These are phyloP conservation scores for Blastobotrys apis DNA, from an alignment of 1,139 yeast species.

Conservation along the genomic window DNA sequence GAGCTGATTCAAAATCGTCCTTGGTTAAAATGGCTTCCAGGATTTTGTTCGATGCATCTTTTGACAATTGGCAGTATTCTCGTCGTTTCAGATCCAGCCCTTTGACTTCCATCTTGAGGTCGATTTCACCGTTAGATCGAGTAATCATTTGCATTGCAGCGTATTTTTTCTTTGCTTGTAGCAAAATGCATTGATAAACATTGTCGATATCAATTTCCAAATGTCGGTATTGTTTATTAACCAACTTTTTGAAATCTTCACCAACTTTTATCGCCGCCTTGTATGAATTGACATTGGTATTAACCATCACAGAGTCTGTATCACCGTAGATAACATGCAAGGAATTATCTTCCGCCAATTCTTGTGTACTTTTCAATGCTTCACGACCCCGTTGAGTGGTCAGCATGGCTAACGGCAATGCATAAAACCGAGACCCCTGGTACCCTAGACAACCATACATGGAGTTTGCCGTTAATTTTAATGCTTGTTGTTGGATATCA, in stretches of 20 bases:
- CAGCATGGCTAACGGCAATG: constrained; percentile 92
- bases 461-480: constrained; percentile 95
- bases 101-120: constrained; percentile 73
- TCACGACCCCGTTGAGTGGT: constrained; percentile 96
- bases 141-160: constrained; percentile 73
- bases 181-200: constrained; percentile 74
- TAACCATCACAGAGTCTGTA: constrained; percentile 98
- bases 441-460: constrained; percentile 99
- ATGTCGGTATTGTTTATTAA: constrained; percentile 80
- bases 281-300: constrained; percentile 70
- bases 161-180: constrained; percentile 96
- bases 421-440: constrained; percentile 87
- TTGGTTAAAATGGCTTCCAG: constrained; percentile 69
- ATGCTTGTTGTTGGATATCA: constrained; percentile 94
- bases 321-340: constrained; percentile 95
- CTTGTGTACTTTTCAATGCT: constrained; percentile 88
- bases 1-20: constrained; percentile 71
- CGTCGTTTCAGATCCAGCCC: constrained; percentile 97
- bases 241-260: constrained; percentile 73
- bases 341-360: constrained; percentile 79
- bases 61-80: constrained; percentile 90
- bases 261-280: constrained; percentile 80
- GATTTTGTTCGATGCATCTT: constrained; percentile 76
- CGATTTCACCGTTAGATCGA: constrained; percentile 44
- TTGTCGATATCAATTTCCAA: constrained; percentile 95